Conservation (phyloP, 257 asterid species). For the Euphrasia confusa region DNA sequence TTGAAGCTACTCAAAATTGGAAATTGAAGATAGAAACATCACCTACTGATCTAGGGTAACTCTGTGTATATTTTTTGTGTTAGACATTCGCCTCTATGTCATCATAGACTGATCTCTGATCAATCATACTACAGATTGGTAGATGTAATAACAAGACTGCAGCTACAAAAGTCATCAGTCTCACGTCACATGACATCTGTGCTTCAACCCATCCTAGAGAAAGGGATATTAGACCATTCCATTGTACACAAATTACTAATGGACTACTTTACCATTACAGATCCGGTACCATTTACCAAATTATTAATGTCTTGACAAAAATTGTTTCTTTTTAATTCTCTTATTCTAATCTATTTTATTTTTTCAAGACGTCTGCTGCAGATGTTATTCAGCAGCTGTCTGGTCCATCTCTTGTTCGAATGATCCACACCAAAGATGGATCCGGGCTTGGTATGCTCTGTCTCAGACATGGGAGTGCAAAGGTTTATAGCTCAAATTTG, state of each 20-base stretch:
- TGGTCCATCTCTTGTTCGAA: constrained; percentile 59
- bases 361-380: constrained; percentile 78
- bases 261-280: constrained; percentile 75
- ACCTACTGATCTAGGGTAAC: not conserved
- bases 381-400: constrained; percentile 73
- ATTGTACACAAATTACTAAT: constrained; percentile 71
- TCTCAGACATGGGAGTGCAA: constrained; percentile 84
- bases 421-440: constrained; percentile 91
- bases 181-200: constrained; percentile 74
- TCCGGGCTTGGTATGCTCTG: constrained; percentile 72
- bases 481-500: constrained; percentile 42
- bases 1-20: no score
- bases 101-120: not conserved
- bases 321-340: not conserved
- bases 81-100: not conserved
- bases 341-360: constrained; percentile 29
- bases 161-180: constrained; percentile 71
- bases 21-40: no score
- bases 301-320: not conserved
- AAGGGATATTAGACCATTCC: constrained; percentile 90
- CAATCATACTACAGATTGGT: constrained; percentile 44
- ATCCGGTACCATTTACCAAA: constrained; percentile 44
- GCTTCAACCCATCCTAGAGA: constrained; percentile 85
- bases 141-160: constrained; percentile 71
- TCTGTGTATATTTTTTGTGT: not conserved